Base-by-base conservation (phyloP, 163 green algal species). In the Chlamydomonas reinhardtii region DNA sequence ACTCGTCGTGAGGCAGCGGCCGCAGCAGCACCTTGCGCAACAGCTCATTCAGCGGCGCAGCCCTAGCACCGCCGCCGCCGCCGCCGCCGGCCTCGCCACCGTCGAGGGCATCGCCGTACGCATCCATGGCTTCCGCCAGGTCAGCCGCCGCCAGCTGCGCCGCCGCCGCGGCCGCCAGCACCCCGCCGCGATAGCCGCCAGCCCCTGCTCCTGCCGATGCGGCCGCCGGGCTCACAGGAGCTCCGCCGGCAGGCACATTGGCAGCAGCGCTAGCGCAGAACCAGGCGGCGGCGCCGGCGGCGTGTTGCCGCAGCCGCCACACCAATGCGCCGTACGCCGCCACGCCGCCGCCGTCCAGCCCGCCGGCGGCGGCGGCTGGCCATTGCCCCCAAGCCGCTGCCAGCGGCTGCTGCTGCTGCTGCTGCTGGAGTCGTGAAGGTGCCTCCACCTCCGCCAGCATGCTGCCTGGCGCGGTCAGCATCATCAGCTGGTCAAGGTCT, bases 1-100 rank as follows among this genome's bases (percentile, higher is more conserved):
- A 43, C 19, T 31, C 48, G 32, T 29, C 74, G 0, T 25, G 37
- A 2, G 48, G 20, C 25, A 12, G 77, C 77, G 24, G 48, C 68
- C 12, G 79, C 39, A 27, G 72, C 39, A 73, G 32, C 43, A 85
- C 31, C 79, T 85, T 85, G 25, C 79, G 79, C 52, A 78, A 24
- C n/a, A 85, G 79, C 22, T n/a, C 9, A 22, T n/a, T 69, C 27
- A 71, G 59, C 15, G 14, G 68, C 32, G 16, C 32, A 8, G 66
- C 19, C 31, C 16, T 1, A 73, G 15, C 27, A 31, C 66, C 11
- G 31, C 11, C 3, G 31, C 32, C 69, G 35, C 20, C 17, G 12
- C 59, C 12, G 32, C 74, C 29, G 59, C 4, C n/a, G 24, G 32
- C 39, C 16, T 29, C 39, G 69, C 79, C 25, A 34, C 25, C 56